phyloP scores from a whole-genome alignment of 2,329 filamentous ascomycete species.

The Diaporthe vexans region DNA sequence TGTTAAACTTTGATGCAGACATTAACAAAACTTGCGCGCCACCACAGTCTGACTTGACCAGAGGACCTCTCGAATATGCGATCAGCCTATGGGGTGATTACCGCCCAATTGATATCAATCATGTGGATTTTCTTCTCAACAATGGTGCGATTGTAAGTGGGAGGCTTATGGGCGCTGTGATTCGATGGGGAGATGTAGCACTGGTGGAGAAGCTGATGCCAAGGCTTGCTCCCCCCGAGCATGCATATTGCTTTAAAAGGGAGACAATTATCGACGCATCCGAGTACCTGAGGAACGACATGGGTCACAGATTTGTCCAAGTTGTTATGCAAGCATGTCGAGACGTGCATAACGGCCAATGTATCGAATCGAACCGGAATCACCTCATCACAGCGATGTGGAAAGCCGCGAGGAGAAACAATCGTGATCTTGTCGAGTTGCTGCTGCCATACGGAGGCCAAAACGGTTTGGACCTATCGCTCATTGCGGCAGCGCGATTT shows the following conservation, averaged over 20 bases:
- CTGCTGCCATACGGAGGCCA: not conserved
- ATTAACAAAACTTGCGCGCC: not conserved
- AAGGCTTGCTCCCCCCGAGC: not conserved
- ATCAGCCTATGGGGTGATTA: not conserved
- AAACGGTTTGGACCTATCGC: not conserved
- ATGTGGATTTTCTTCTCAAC: not conserved
- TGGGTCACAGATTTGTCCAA: no score
- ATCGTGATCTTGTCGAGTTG: not conserved
- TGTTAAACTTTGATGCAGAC: not conserved
- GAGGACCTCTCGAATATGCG: slow-evolving; percentile 16
- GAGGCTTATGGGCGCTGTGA: not conserved
- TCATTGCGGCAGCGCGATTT: not conserved
- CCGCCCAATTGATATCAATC: not conserved
- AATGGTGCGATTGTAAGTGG: not conserved
- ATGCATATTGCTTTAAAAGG: no score
- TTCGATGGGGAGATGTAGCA: not conserved
- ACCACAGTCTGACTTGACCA: no score
- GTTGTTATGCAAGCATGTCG: no score
- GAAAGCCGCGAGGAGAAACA: not conserved
- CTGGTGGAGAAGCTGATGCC: not conserved
- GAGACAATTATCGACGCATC: no score
- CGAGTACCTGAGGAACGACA: no score
- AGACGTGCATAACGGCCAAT: no score
- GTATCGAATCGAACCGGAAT: no score
- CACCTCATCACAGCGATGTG: no score